Conservation (phyloP, 805 yeast genomes). For the Barnettozyma sp. region DNA sequence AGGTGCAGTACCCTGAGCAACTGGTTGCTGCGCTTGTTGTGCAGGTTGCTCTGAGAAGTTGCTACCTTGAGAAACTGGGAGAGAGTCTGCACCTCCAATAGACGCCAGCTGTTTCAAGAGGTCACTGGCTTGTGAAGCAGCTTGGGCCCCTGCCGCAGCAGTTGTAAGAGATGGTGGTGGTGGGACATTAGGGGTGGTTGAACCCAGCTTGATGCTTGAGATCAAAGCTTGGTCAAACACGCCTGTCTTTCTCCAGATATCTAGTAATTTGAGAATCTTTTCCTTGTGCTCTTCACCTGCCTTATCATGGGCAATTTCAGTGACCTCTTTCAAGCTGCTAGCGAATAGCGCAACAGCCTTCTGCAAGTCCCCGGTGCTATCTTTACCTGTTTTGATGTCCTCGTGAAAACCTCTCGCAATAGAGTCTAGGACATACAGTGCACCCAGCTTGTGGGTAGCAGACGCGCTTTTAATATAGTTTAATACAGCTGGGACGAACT, state of each 20-base stretch:
- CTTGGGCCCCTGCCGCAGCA: slow-evolving; percentile 17
- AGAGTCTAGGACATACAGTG: slow-evolving; percentile 87
- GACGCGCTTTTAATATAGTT: slow-evolving; percentile 68
- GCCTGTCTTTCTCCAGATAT: slow-evolving; percentile 84
- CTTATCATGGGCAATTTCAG: slow-evolving; percentile 56
- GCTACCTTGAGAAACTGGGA: slow-evolving; percentile 1
- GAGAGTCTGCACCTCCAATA: slow-evolving; percentile 22
- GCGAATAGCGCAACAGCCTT: slow-evolving; percentile 66
- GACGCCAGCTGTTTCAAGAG: slow-evolving; percentile 66
- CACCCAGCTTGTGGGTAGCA: slow-evolving; percentile 80
- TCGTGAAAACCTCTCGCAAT: slow-evolving; percentile 81
- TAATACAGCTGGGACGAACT: slow-evolving; percentile 50
- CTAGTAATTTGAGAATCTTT: slow-evolving; percentile 77
- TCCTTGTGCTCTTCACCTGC: slow-evolving; percentile 53
- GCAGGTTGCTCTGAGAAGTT: no score
- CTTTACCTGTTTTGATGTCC: slow-evolving; percentile 51
- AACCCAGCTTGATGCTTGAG: slow-evolving; percentile 36
- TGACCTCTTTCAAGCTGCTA: slow-evolving; percentile 52
- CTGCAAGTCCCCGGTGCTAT: slow-evolving; percentile 40
- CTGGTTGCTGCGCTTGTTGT: no score
- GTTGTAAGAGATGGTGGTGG: slow-evolving; percentile 37
- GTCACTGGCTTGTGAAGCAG: slow-evolving; percentile 48
- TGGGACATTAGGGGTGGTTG: slow-evolving; percentile 63
- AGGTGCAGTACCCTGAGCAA: background rate
- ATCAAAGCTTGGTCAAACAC: slow-evolving; percentile 62